Percentiles rank a stretch among this genome's conserved stretches.
Conservation (phyloP, 176 grass and related monocot genomes). For the Poa annua region DNA sequence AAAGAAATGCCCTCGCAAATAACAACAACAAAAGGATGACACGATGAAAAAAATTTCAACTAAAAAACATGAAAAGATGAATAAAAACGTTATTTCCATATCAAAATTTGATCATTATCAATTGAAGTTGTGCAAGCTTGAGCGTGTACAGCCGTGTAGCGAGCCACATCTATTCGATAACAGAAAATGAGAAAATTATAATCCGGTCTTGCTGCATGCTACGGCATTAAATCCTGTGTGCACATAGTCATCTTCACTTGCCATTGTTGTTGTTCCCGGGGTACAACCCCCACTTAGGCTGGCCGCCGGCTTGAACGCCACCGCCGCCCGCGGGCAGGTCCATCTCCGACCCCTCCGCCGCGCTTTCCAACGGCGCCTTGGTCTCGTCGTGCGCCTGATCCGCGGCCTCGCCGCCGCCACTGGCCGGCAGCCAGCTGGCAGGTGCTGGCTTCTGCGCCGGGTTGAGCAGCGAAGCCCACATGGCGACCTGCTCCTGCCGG, state of each 20-base stretch:
- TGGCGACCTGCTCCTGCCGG: constrained; percentile 51
- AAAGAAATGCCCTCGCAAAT: too few species aligned
- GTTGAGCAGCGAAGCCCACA: constrained; percentile 65
- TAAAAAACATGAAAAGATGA: too few species aligned
- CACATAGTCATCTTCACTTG: not conserved
- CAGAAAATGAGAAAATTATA: not conserved
- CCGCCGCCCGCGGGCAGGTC: not conserved
- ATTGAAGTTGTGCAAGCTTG: not conserved
- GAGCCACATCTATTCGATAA: not conserved
- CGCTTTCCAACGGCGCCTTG: not conserved
- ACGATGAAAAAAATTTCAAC: too few species aligned
- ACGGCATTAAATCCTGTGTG: not conserved
- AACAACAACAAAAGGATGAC: too few species aligned
- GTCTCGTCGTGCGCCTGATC: constrained; percentile 30
- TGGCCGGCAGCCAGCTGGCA: constrained; percentile 24
- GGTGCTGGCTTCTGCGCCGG: constrained; percentile 16
- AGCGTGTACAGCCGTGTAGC: not conserved
- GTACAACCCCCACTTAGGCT: constrained; percentile 29
- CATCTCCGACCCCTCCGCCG: constrained; percentile 26
- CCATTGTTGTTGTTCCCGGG: constrained; percentile 32
- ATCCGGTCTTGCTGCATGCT: not conserved
- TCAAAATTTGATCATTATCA: not conserved
- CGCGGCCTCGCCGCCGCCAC: constrained; percentile 5
- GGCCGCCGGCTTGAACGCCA: not conserved
- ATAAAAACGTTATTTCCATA: not conserved